A percentile compares a stretch with the other conserved stretches of the same genome.
phyloP scores from a whole-genome alignment of 2,329 filamentous ascomycete species.

The Botrytis fabae region DNA sequence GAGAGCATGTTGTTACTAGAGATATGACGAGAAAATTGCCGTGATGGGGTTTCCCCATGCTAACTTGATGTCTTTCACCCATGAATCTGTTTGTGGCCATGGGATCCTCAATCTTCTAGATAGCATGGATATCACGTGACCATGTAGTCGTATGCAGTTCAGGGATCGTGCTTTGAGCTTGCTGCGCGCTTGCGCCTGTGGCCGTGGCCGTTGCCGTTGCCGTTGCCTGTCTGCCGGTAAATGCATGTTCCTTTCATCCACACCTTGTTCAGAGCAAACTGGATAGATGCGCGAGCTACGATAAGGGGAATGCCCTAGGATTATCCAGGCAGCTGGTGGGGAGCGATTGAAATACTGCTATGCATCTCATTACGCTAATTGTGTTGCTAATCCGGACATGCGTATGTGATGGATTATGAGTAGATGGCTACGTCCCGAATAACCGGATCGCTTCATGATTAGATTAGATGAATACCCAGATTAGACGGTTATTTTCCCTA shows the following conservation, averaged over 20 bases:
- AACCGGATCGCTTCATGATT: slow-evolving; percentile 2
- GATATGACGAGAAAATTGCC: background rate
- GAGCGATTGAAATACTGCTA: background rate
- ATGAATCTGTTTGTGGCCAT: background rate
- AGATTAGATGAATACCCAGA: background rate
- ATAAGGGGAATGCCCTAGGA: slow-evolving; percentile 10
- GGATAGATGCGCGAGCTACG: background rate
- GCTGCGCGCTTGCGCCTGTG: background rate
- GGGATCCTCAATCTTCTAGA: background rate
- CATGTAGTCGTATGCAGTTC: background rate
- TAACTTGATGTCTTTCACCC: background rate
- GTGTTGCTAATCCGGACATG: background rate
- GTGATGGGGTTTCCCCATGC: background rate
- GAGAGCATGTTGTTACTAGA: background rate
- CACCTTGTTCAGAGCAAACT: background rate
- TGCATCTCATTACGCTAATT: background rate
- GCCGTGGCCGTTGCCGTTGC: background rate
- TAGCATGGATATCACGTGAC: background rate
- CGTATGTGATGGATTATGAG: background rate
- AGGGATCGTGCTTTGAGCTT: background rate
- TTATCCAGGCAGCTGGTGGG: background rate
- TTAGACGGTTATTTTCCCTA: background rate
- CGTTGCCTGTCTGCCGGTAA: slow-evolving; percentile 1
- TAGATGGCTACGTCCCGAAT: background rate
- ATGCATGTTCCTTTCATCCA: background rate